Evolutionary conservation across 2,329 filamentous ascomycete species (phyloP).

Genomic region (Ophiosphaerella narmari): DNA sequence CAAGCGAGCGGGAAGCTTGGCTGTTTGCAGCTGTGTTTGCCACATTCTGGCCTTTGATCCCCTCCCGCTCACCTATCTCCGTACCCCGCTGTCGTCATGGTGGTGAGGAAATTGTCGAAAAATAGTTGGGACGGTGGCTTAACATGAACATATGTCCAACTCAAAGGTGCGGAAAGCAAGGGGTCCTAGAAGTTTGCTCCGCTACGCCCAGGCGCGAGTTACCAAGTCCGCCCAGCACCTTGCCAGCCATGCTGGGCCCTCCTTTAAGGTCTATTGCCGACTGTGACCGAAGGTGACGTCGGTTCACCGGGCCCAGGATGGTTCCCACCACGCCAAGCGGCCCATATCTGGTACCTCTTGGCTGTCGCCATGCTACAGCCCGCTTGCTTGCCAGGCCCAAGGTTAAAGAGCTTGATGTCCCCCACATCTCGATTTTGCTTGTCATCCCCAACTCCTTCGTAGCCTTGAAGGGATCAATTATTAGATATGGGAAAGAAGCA

Average conservation of each 20-base stretch:
- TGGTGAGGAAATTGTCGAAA: background rate
- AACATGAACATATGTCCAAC: background rate
- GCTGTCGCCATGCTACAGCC: slow-evolving; percentile 30
- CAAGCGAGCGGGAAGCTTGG: slow-evolving; percentile 35
- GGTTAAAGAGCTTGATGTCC: slow-evolving; percentile 35
- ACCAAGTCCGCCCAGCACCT: slow-evolving; percentile 8
- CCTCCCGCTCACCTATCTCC: slow-evolving; percentile 14
- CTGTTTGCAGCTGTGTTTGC: slow-evolving; percentile 17
- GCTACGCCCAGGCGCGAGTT: slow-evolving; percentile 2
- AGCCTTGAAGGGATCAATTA: slow-evolving; percentile 22
- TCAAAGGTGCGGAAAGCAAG: background rate
- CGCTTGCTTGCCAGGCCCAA: slow-evolving; percentile 19
- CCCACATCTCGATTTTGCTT: slow-evolving; percentile 36
- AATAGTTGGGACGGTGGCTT: background rate
- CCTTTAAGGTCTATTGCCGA: slow-evolving; percentile 20
- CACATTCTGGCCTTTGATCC: slow-evolving; percentile 12
- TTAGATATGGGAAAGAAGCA: slow-evolving; percentile 46
- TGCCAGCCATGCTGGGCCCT: slow-evolving; percentile 8
- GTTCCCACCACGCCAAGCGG: slow-evolving; percentile 33
- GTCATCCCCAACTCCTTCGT: slow-evolving; percentile 31
- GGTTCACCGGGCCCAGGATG: slow-evolving; percentile 30
- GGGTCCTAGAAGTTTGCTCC: slow-evolving; percentile 3
- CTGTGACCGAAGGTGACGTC: slow-evolving; percentile 32
- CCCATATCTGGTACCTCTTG: slow-evolving; percentile 34
- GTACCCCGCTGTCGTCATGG: slow-evolving; percentile 21